phyloP scores from a whole-genome alignment of 108 stramenopile genomes.

The Skeletonema grethae region DNA sequence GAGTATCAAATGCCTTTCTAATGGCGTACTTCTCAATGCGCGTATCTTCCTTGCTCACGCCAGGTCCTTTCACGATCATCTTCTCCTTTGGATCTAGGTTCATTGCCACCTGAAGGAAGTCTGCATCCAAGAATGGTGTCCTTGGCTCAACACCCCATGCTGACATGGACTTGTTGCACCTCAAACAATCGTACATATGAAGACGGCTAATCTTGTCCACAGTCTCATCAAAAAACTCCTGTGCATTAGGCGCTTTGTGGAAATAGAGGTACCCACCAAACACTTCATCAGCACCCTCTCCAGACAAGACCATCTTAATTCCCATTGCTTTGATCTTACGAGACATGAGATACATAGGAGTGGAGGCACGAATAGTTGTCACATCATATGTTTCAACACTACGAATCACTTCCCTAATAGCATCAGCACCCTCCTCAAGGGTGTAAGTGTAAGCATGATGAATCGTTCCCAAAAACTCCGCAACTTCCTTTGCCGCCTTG shows the following conservation, averaged over 20 bases:
- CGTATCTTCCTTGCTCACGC: slow-evolving; percentile 70
- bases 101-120: slow-evolving; percentile 97
- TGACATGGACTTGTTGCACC: slow-evolving; percentile 98
- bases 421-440: slow-evolving; percentile 97
- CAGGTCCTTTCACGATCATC: slow-evolving; percentile 89
- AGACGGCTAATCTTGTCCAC: slow-evolving; percentile 93
- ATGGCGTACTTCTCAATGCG: slow-evolving; percentile 97
- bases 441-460: slow-evolving; percentile 98
- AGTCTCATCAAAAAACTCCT: slow-evolving; percentile 97
- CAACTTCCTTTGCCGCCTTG: slow-evolving; percentile 92
- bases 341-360: slow-evolving; percentile 98
- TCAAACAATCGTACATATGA: slow-evolving; percentile 97
- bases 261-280: slow-evolving; percentile 99
- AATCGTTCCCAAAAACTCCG: slow-evolving; percentile 94
- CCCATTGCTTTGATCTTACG: slow-evolving; percentile 99
- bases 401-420: slow-evolving; percentile 94
- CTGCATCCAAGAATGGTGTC: slow-evolving; percentile 96
- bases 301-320: slow-evolving; percentile 99
- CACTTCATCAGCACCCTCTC: slow-evolving; percentile 98
- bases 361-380: slow-evolving; percentile 96
- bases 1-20: slow-evolving; percentile 97
- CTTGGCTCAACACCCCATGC: slow-evolving; percentile 98
- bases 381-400: slow-evolving; percentile 97
- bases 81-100: slow-evolving; percentile 93
- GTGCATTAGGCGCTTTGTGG: slow-evolving; percentile 97